Percentiles rank a stretch among this genome's conserved stretches.
phyloP scores from a whole-genome alignment of 2,329 filamentous ascomycete genomes.

The Neofusicoccum laricinum region DNA sequence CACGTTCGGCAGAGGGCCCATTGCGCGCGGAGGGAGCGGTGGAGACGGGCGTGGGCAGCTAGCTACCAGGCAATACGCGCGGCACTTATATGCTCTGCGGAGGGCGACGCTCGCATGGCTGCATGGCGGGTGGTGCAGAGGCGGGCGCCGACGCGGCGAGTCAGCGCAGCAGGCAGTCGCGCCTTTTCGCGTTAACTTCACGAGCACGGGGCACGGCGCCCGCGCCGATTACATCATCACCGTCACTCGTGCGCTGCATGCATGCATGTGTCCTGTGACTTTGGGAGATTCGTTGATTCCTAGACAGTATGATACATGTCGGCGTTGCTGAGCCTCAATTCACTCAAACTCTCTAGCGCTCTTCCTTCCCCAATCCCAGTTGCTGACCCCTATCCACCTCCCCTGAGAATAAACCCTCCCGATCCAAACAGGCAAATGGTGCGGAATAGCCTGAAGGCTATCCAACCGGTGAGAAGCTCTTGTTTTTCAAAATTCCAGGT shows the following conservation, averaged over 20 bases:
- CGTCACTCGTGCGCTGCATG: background rate
- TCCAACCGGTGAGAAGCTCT: constrained; percentile 8
- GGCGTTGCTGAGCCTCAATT: constrained; percentile 15
- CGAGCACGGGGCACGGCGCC: background rate
- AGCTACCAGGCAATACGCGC: background rate
- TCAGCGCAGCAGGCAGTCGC: constrained; percentile 9
- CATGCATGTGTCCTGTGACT: background rate
- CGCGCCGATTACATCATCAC: constrained; percentile 7
- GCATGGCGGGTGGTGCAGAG: constrained; percentile 1
- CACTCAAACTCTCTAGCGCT: constrained; percentile 6
- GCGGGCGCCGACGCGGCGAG: constrained; percentile 5
- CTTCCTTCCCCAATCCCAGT: background rate
- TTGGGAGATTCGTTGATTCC: constrained; percentile 15
- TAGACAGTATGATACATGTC: constrained; percentile 17
- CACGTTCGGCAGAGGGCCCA: constrained; percentile 32
- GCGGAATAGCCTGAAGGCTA: constrained; percentile 8
- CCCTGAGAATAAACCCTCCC: background rate
- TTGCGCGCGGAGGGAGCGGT: constrained; percentile 5
- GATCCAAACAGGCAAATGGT: constrained; percentile 1
- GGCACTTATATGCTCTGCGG: background rate
- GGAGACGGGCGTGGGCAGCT: background rate
- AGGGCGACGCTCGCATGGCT: background rate
- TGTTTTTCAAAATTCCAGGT: constrained; percentile 14
- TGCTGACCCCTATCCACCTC: background rate
- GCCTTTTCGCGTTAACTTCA: constrained; percentile 8